Conservation (phyloP, 179 eudicot genomes). For the Camellia oleifera region DNA sequence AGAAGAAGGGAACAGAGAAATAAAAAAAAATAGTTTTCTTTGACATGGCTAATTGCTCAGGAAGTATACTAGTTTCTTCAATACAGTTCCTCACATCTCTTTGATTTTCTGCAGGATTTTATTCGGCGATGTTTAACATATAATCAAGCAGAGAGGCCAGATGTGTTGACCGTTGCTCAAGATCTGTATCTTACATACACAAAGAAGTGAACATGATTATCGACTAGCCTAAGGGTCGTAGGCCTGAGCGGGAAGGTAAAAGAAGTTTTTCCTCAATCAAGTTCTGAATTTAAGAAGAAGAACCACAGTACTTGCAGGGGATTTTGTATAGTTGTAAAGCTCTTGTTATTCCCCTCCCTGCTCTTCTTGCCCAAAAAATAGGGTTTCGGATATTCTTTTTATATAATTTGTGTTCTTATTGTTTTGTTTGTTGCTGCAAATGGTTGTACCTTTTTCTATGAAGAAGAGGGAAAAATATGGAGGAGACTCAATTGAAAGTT, state of each 20-base stretch:
- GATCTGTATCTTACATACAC: conserved; percentile 76
- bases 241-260: conserved; percentile 1
- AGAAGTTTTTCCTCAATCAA: background rate
- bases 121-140: conserved; percentile 88
- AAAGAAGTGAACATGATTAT: conserved; percentile 47
- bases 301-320: conserved; percentile 6
- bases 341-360: conserved; percentile 8
- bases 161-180: conserved; percentile 74
- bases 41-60: background rate
- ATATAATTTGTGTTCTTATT: background rate
- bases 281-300: conserved; percentile 9
- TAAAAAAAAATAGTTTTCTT: background rate
- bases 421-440: background rate
- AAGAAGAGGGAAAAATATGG: background rate
- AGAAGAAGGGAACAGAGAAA: background rate
- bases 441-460: background rate
- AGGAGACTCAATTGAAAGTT: background rate
- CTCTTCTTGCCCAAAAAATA: background rate
- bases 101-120: conserved; percentile 53
- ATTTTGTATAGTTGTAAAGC: conserved; percentile 37
- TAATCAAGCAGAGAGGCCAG: conserved; percentile 91
- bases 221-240: background rate
- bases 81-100: background rate
- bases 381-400: background rate
- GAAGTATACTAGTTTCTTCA: background rate